These are phyloP conservation scores for Calendula officinalis DNA, from an alignment of 129 eudicot genomes.

Conservation along the genomic window DNA sequence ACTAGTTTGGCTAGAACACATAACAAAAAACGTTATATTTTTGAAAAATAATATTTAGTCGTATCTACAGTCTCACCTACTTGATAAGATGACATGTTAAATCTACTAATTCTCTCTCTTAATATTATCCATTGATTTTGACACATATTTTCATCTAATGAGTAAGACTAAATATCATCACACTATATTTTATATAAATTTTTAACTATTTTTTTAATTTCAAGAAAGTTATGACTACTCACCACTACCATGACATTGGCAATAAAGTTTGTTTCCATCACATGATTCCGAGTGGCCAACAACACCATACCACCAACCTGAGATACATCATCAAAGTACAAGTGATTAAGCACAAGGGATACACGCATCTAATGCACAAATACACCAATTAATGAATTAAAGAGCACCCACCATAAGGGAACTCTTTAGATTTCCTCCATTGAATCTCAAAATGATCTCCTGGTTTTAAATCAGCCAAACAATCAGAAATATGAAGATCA, in stretches of 20 bases:
- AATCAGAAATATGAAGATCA: constrained; percentile 57
- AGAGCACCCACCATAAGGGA: constrained; percentile 62
- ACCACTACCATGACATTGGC: constrained; percentile 83
- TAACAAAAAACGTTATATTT: not conserved
- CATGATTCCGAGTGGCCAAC: constrained; percentile 90
- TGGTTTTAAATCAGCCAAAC: constrained; percentile 63
- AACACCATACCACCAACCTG: constrained; percentile 99
- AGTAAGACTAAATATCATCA: too few relatives aligned
- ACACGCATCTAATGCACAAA: constrained; percentile 3
- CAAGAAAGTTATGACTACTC: constrained; percentile 25
- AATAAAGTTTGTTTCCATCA: constrained; percentile 54
- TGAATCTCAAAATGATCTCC: constrained; percentile 87
- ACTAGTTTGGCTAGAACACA: not conserved
- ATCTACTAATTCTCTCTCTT: too few relatives aligned
- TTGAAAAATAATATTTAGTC: too few relatives aligned
- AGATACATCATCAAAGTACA: constrained; percentile 29
- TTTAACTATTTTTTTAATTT: not conserved
- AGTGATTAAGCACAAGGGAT: not conserved
- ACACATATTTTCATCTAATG: too few relatives aligned
- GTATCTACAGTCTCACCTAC: too few relatives aligned
- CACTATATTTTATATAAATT: not conserved
- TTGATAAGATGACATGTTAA: too few relatives aligned
- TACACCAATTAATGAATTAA: not conserved
- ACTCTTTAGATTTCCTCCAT: constrained; percentile 77
- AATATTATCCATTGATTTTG: too few relatives aligned